Evolutionary conservation across 331 rosid genomes (phyloP).

Genomic region (Malus hybrid): DNA sequence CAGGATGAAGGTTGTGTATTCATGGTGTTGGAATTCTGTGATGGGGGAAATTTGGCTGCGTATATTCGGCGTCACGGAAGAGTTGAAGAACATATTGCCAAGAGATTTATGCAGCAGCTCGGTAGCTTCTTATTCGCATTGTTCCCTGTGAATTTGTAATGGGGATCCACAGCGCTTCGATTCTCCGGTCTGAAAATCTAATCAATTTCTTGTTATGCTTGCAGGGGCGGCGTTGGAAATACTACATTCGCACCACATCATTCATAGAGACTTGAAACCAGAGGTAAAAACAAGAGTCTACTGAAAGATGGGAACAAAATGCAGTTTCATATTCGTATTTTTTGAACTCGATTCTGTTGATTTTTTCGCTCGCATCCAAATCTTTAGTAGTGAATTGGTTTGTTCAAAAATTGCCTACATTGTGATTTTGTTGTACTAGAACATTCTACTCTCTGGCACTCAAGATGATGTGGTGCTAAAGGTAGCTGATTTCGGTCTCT

Average conservation of each 20-base stretch:
- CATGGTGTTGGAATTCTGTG: slow-evolving; percentile 51
- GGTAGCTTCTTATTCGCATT: slow-evolving; percentile 22
- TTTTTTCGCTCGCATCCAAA: too few relatives aligned
- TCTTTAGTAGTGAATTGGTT: too few relatives aligned
- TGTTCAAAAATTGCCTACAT: not conserved
- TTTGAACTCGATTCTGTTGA: too few relatives aligned
- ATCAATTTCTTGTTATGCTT: not conserved
- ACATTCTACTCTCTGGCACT: slow-evolving; percentile 41
- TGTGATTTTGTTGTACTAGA: slow-evolving; percentile 29
- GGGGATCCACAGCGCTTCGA: not conserved
- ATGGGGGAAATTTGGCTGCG: slow-evolving; percentile 45
- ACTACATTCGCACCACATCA: slow-evolving; percentile 34
- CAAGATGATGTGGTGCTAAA: slow-evolving; percentile 37
- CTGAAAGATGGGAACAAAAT: not conserved
- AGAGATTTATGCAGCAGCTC: slow-evolving; percentile 55
- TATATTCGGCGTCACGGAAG: slow-evolving; percentile 41
- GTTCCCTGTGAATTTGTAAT: too few relatives aligned
- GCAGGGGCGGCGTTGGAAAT: slow-evolving; percentile 45
- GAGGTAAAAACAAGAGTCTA: slow-evolving; percentile 25
- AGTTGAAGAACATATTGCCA: slow-evolving; percentile 40
- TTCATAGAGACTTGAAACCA: slow-evolving; percentile 60
- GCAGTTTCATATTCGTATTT: too few relatives aligned
- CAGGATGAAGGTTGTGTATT: slow-evolving; percentile 38
- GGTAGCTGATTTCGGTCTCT: slow-evolving; percentile 65
- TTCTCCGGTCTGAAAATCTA: not conserved